Evolutionary conservation across 2,329 filamentous ascomycete genomes (phyloP), one percentile per base, ranked within the genome.

Genomic region (Fusarium algeriense): DNA sequence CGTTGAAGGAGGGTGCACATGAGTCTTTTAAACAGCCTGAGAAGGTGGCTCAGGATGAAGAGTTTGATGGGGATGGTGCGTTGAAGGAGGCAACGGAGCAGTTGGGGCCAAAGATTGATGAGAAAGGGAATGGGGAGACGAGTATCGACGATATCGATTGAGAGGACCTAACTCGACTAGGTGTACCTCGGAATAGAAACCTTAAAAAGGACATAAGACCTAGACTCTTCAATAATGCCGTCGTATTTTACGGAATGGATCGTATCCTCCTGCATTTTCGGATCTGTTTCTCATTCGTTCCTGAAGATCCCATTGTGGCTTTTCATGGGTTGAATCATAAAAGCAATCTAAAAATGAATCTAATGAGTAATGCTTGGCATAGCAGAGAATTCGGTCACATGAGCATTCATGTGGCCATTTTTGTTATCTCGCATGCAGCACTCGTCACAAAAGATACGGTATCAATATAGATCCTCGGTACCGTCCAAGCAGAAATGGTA

Each of bases 81-180:
- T 49, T 85, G n/a, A 77, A 83, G 26, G 78, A 82, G 75, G 83
- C 83, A 3, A 78, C 77, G 40, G 80, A 80, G 60, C 78, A 81
- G 43, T 69, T 85, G 37, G 79, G 68, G 45, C 77, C 70, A 35
- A 78, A 60, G 23, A 59, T 69, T 54, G 71, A 64, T 6, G 62
- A 75, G 20, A 59, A 76, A 9, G 74, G 56, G 3, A 62, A 44
- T 10, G 56, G 45, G 4, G 58, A 79, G 44, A 81, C 80, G 6
- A 81, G 73, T 59, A 76, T 78, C 2, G 83, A 85, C 60, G 84
- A 86, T 68, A 81, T 86, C 6, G 85, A 87, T 64, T 87, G 67
- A 66, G 5, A 12, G 28, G 35, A 35, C 10, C n/a, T 14, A 12
- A 14, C 7, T 14, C 44, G 28, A 10, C 11, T 34, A 17, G 13